These are phyloP conservation scores for Xylaria venustula DNA, from an alignment of 495 filamentous ascomycete species.

Conservation along the genomic window DNA sequence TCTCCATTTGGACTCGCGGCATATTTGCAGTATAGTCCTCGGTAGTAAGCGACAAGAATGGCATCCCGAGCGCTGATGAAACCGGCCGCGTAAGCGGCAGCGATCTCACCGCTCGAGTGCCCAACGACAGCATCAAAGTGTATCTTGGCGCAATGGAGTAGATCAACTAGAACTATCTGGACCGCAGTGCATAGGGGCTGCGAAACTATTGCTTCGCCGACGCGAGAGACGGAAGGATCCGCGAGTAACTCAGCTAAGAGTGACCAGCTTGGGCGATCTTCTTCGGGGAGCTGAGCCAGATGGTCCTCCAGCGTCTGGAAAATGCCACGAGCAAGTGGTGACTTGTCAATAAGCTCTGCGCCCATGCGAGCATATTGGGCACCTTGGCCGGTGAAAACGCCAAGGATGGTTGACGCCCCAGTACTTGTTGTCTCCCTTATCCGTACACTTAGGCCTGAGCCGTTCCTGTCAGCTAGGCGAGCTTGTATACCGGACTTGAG, in stretches of 20 bases:
- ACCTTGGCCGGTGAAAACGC: slow-evolving; percentile 28
- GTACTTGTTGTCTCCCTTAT: too few species aligned
- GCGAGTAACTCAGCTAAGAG: not conserved
- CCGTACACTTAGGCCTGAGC: too few species aligned
- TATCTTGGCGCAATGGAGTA: slow-evolving; percentile 44
- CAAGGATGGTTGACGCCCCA: slow-evolving; percentile 5
- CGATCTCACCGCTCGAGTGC: slow-evolving; percentile 63
- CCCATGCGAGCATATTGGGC: slow-evolving; percentile 25
- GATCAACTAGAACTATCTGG: slow-evolving; percentile 47
- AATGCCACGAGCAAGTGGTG: not conserved
- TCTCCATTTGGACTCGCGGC: not conserved
- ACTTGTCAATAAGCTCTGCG: not conserved
- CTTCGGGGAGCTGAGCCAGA: not conserved
- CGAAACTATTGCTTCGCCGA: not conserved
- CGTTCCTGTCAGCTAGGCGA: too few species aligned
- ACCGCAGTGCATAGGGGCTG: slow-evolving; percentile 39
- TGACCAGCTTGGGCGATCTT: not conserved
- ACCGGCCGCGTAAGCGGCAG: slow-evolving; percentile 45
- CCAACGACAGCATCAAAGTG: slow-evolving; percentile 48
- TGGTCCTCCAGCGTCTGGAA: not conserved
- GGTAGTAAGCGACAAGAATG: slow-evolving; percentile 50
- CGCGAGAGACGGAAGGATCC: not conserved
- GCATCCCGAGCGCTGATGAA: slow-evolving; percentile 38
- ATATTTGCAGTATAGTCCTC: slow-evolving; percentile 37
- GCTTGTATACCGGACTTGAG: not conserved